phyloP scores from a whole-genome alignment of 129 eudicot species.

The Lactuca sativa region DNA sequence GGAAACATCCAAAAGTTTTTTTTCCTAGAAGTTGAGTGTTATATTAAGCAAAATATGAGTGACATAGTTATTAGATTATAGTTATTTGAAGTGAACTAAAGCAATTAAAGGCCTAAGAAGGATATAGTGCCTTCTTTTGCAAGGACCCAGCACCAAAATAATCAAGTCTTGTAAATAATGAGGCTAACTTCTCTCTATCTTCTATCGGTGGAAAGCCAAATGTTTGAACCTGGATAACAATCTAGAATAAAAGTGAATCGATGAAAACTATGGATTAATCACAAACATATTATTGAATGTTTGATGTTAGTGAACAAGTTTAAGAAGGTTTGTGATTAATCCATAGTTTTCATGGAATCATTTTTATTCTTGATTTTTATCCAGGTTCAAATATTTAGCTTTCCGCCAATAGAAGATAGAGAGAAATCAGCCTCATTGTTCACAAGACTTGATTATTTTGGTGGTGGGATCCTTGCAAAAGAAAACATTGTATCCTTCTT shows the following conservation, averaged over 20 bases:
- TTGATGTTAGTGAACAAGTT: not conserved
- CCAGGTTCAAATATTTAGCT: conserved; percentile 96
- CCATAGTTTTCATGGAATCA: not conserved
- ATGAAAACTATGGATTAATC: not conserved
- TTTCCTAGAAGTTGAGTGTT: not conserved
- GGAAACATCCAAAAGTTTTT: conserved; percentile 31
- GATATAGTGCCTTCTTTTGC: conserved; percentile 80
- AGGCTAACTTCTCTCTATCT: conserved; percentile 72
- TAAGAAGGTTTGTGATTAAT: conserved; percentile 13
- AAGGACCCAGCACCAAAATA: conserved; percentile 73
- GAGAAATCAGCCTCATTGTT: conserved; percentile 57
- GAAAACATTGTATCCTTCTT: conserved; percentile 79
- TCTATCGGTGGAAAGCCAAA: conserved; percentile 98
- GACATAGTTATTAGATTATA: not conserved
- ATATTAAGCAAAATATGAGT: not conserved
- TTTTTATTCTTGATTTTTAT: conserved; percentile 11
- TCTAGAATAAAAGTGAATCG: not conserved
- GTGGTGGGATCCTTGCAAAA: conserved; percentile 64
- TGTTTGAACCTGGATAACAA: conserved; percentile 68
- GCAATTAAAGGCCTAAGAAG: conserved; percentile 8
- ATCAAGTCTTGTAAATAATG: conserved; percentile 63
- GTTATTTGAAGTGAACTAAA: conserved; percentile 10
- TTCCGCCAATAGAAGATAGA: conserved; percentile 94
- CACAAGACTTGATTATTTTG: conserved; percentile 80
- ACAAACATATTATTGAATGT: not conserved